A percentile compares a stretch with the other conserved stretches of the same genome.
Conservation (phyloP, 176 grass and related monocot genomes). For the Guadua angustifolia region DNA sequence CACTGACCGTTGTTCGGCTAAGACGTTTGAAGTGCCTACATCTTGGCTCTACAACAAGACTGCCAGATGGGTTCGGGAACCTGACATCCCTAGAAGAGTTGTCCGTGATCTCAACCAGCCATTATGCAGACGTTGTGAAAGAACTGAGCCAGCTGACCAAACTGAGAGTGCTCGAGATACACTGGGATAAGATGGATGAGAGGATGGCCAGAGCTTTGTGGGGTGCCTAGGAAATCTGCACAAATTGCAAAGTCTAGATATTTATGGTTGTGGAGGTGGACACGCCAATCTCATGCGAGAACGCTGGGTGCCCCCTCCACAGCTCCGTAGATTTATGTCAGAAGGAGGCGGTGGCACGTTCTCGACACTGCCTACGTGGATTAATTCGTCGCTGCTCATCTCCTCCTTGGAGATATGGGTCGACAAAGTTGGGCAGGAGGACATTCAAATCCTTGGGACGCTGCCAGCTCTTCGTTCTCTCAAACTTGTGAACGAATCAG, state of each 20-base stretch:
- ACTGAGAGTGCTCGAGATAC: too few species aligned
- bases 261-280: background rate
- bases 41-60: too few species aligned
- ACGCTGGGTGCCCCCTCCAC: background rate
- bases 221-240: background rate
- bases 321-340: accelerated
- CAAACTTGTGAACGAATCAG: too few species aligned
- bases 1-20: background rate
- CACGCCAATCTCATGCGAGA: accelerated
- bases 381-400: background rate
- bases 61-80: too few species aligned
- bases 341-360: accelerated
- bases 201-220: too few species aligned
- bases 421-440: background rate
- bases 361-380: background rate
- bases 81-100: too few species aligned
- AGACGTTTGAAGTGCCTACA: too few species aligned
- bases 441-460: background rate
- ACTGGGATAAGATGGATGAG: too few species aligned
- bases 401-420: background rate
- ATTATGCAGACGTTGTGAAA: too few species aligned
- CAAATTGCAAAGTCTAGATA: background rate
- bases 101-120: too few species aligned
- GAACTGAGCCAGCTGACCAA: too few species aligned
- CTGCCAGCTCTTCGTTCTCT: background rate